Evolutionary conservation across 768 basidiomycete genomes (phyloP), one percentile per base, ranked within the genome.

Genomic region (Saitozyma podzolica): DNA sequence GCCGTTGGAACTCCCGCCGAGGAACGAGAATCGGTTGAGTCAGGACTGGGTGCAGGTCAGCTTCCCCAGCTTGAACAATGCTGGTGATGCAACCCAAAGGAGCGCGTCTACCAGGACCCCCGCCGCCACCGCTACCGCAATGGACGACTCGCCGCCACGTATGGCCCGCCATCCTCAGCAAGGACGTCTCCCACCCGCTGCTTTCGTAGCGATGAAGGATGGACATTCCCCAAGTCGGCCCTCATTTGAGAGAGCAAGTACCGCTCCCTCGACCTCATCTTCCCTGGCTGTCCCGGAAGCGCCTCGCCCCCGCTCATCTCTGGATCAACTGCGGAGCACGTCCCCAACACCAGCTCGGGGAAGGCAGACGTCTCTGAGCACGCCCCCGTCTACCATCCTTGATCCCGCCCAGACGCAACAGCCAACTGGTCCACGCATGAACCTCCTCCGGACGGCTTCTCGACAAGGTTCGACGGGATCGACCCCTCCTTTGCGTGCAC

Each of bases 31-130:
- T 37, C 53, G 73, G 10, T 48, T 74, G 19, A 70, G 68, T 40
- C 73, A 75, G 51, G 67, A 75, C 56, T 75, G 73, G 73, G 58
- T 71, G 14, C 62, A 68, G 43, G 60, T 69, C 9, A 47, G 53
- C 41, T 39, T 55, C 9, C 54, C 62, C 9, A 41, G 48, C 17
- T 47, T 50, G 17, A 49, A 10, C 50, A 54, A 51, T 60, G 54
- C 54, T 1, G 41, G 37, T 50, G 13, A 9, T 37, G 47, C 29
- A 57, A 40, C 17, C 20, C 40, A 29, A 40, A 47, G 19, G 37
- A 47, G 8, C 61, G 19, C 11, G 9, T 50, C 37, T 13, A 16
- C 40, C 29, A 53, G 20, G 6, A 37, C 49, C 11, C 42, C 37
- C 40, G 39, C n/a, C 49, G 39, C 39, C 16, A 3, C 47, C 9